Evolutionary conservation across 2,329 filamentous ascomycete species (phyloP), one percentile per base, ranked within the genome.

Genomic region (Dothideomycetes sp.): DNA sequence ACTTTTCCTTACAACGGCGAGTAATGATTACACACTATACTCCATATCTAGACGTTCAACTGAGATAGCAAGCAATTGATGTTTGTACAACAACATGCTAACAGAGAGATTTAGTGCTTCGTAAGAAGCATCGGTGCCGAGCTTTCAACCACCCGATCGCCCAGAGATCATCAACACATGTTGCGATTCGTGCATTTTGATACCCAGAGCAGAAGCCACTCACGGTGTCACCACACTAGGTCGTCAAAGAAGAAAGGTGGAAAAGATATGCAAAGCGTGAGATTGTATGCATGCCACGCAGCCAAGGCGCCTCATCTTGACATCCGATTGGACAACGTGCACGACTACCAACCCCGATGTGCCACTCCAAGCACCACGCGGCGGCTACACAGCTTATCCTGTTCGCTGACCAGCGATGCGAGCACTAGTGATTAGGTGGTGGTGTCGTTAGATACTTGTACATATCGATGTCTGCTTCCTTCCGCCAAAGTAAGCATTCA

Each of bases 331-430:
- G 37, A 27, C 16, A 22, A 20, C 28, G 27, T 32, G 37, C 28
- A 40, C 15, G 28, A 19, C n/a, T 29, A 20, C n/a, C 34, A 37
- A 37, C 24, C 34, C 24, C 25, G 25, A 37, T 10, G 37, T 32
- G 37, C 37, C 29, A 32, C 23, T 28, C 37, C 10, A 7, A 16
- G 24, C 13, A 19, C 8, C 10, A 32, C 15, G 29, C n/a, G 36
- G 37, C 37, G 37, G 37, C 37, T 40, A 40, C 37, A 40, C 37
- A 40, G 22, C 37, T 33, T 32, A 40, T 28, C 37, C 16, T 23
- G 37, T 40, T 40, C 28, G 29, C 37, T 27, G 20, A 28, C 30
- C 19, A 28, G 35, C 24, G 27, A 24, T 39, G 28, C 24, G 27
- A 24, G 35, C 12, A 7, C 9, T 6, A 18, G 28, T 19, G 35